Evolutionary conservation across 2,329 filamentous ascomycete genomes (phyloP).

Genomic region (Cercospora canescens): DNA sequence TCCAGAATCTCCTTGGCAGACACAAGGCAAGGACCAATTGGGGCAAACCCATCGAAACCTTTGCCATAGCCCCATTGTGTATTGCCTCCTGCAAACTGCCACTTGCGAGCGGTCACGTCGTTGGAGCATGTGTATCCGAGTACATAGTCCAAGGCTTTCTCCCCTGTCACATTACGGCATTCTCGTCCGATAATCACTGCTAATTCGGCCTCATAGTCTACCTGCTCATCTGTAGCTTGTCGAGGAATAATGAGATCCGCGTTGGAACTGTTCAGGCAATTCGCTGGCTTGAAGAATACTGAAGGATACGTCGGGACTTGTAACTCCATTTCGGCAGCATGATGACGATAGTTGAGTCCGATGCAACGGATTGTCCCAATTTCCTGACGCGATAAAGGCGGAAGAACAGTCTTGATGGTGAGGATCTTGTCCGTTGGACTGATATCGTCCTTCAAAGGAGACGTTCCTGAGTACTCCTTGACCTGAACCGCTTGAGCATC

Average conservation of each 20-base stretch:
- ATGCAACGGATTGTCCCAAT: slow-evolving; percentile 60
- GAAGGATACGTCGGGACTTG: slow-evolving; percentile 12
- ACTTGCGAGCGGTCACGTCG: slow-evolving; percentile 54
- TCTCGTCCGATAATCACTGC: slow-evolving; percentile 55
- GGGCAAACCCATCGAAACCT: slow-evolving; percentile 58
- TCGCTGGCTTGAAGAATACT: slow-evolving; percentile 17
- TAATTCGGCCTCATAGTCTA: slow-evolving; percentile 51
- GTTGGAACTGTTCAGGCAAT: slow-evolving; percentile 7
- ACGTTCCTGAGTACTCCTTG: neutral
- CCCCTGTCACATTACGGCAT: slow-evolving; percentile 50
- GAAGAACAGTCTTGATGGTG: slow-evolving; percentile 54
- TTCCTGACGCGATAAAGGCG: slow-evolving; percentile 51
- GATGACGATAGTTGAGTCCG: slow-evolving; percentile 55
- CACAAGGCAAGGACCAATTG: slow-evolving; percentile 54
- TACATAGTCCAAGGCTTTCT: slow-evolving; percentile 51
- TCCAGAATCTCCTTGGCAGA: slow-evolving; percentile 43
- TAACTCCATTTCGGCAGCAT: slow-evolving; percentile 12
- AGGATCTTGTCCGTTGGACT: slow-evolving; percentile 55
- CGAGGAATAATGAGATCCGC: slow-evolving; percentile 10
- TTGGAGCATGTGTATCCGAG: slow-evolving; percentile 58
- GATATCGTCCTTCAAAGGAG: slow-evolving; percentile 33
- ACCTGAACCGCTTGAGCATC: neutral
- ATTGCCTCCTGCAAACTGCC: slow-evolving; percentile 47
- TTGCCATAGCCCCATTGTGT: slow-evolving; percentile 59
- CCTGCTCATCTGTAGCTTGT: slow-evolving; percentile 40